Evolutionary conservation across 2,329 filamentous ascomycete species (phyloP), one percentile per base, ranked within the genome.

Genomic region (Penicillium sp.): DNA sequence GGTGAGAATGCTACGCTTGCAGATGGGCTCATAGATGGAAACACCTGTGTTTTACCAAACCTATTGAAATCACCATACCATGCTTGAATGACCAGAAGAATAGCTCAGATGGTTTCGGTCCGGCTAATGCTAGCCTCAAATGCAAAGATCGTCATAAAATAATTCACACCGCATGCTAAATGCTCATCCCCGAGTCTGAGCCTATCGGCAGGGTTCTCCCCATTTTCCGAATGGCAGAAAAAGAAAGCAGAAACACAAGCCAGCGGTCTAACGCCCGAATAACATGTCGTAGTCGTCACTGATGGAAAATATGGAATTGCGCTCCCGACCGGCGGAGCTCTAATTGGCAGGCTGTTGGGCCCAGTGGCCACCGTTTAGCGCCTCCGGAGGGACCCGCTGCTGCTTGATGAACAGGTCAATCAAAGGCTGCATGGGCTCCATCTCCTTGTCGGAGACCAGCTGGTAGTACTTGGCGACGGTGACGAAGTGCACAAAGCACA

Each of bases 381-480:
- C 76, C 65, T 89, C 88, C 12, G 85, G 83, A 2, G 91, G 91
- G 63, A 97, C 88, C 24, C 92, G 89, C 53, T 92, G 91, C 68
- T 93, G 93, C 57, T 87, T 87, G 24, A 91, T 86, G 87, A 92
- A 96, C 44, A 96, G 81, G 66, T 96, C 91, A 62, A 97, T 89
- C 62, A 97, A 76, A 24, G 90, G 90, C 77, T 95, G 90, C 90
- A 97, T 96, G 21, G 93, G 93, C 79, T 96, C 92, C 65, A 95
- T 83, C 74, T 96, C 93, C 66, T 90, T 88, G 53, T 91, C 90
- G 62, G 88, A 88, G 56, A 97, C 83, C 76, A 97, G 87, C 64
- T 89, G 87, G 60, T 91, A 83, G 44, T 88, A 88, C 49, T 88
- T 91, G 42, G 88, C 87, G 4, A 89, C 90, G 21, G 90, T 82